phyloP scores from a whole-genome alignment of 805 yeast genomes.

The Ogataea populi-albae region DNA sequence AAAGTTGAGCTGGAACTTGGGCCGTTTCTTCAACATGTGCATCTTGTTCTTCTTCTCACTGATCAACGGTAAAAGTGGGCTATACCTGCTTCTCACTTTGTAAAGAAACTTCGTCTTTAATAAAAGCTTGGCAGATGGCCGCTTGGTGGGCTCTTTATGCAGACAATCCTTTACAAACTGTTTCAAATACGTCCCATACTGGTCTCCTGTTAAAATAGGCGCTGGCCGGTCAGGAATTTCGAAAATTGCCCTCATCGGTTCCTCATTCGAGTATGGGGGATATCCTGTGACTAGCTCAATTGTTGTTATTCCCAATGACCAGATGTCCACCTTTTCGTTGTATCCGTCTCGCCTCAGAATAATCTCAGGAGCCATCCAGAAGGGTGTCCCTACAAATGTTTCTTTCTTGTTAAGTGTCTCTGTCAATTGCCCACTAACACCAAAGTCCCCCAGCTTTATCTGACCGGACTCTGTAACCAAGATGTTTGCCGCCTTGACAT shows the following conservation, averaged over 20 bases:
- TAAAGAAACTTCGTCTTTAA: constrained; percentile 53
- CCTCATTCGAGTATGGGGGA: constrained; percentile 73
- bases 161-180: constrained; percentile 65
- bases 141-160: constrained; percentile 56
- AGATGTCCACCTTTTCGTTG: constrained; percentile 84
- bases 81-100: constrained; percentile 28
- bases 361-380: constrained; percentile 99
- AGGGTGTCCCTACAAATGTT: constrained; percentile 93
- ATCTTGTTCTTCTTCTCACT: constrained; percentile 39
- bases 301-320: constrained; percentile 94
- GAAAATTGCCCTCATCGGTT: constrained; percentile 74
- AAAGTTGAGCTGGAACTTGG: constrained; percentile 36
- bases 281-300: constrained; percentile 79
- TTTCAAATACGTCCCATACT: constrained; percentile 42
- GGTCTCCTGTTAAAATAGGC: constrained; percentile 50
- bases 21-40: constrained; percentile 33
- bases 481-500: constrained; percentile 87
- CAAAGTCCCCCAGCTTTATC: constrained; percentile 88
- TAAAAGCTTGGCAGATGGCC: constrained; percentile 62
- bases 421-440: constrained; percentile 82
- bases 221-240: constrained; percentile 65
- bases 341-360: constrained; percentile 58
- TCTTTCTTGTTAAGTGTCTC: constrained; percentile 49
- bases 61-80: constrained; percentile 24
- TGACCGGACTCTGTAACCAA: constrained; percentile 65